Base-by-base conservation (phyloP, 345 rosid species). In the Cardamine occulta region DNA sequence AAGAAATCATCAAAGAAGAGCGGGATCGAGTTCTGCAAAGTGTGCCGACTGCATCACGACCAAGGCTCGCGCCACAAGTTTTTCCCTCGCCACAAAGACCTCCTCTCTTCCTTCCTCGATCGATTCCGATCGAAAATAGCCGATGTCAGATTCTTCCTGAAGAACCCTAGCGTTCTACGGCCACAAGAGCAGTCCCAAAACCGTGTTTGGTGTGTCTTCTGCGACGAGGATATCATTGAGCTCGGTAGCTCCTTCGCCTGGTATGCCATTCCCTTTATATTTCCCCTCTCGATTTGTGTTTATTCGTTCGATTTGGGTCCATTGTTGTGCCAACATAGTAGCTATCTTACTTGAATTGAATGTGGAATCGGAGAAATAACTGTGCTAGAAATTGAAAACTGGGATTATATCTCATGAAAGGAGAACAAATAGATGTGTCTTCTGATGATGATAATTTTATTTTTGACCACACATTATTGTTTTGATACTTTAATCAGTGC, bases 201-300 rank as follows among this genome's bases (percentile, higher is more conserved):
- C 78, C 87, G 94, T 66, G 77, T 90, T 39, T 87, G 98, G 97
- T 89, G 95, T 79, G 86, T 88, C 80, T 85, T 92, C 84, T 95
- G 99, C 65, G 97, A 89, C 31, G 44, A 67, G 48, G 96, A 89
- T 52, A 64, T 93, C 18, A 79, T 74, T 42, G 99, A 93, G 80
- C 69, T 75, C 18, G 84, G 76, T 31, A 89, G 91, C 84, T 82
- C 84, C 74, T 87, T 92, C 24, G 89, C 91, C 56, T 89, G 96
- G 96, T 92, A 81, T 72, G 75, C 4, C 13, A 56, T 18, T 54
- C 48, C 53, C 17, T 57, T 63, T 63, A 5, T 23, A n/a, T 44
- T 57, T 11, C 21, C 1, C 39, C 8, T 28, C 52, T 55, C 0
- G 2, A 28, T 58, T 51, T 51, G 1, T 10, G 24, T 44, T 4